Evolutionary conservation across 2,329 filamentous ascomycete species (phyloP).

Genomic region (Waltergamsia citrina): DNA sequence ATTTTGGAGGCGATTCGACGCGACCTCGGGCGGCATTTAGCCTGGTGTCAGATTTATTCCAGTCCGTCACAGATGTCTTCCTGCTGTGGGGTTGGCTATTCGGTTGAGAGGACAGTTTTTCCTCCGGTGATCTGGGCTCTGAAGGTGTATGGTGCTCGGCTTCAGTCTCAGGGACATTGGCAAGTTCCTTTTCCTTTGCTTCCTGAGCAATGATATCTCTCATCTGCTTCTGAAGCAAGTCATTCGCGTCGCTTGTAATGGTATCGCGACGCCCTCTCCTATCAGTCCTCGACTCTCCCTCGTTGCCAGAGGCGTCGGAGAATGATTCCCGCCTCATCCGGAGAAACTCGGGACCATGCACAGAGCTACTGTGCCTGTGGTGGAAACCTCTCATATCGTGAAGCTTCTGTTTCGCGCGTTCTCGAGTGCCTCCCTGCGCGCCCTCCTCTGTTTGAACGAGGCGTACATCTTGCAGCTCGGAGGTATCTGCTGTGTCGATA

Average conservation of each 20-base stretch:
- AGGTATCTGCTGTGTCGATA: background rate
- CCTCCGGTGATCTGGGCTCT: background rate
- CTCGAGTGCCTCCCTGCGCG: conserved; percentile 42
- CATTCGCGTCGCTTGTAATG: conserved; percentile 35
- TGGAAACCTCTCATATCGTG: conserved; percentile 44
- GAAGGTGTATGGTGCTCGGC: conserved; percentile 13
- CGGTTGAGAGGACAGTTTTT: conserved; percentile 9
- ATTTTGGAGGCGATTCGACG: conserved; percentile 11
- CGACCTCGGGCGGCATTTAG: conserved; percentile 10
- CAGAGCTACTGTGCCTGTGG: conserved; percentile 41
- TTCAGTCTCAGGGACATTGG: conserved; percentile 20
- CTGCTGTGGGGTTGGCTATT: conserved; percentile 22
- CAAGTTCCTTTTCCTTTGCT: conserved; percentile 30
- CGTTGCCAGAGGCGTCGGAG: conserved; percentile 53
- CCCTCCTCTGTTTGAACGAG: conserved; percentile 20
- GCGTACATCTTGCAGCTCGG: conserved; percentile 1
- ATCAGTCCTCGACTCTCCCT: conserved; percentile 26
- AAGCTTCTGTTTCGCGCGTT: conserved; percentile 51
- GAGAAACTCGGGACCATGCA: conserved; percentile 41
- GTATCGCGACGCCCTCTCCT: conserved; percentile 32
- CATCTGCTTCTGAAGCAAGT: conserved; percentile 53
- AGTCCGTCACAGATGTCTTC: conserved; percentile 25
- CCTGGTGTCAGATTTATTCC: conserved; percentile 28
- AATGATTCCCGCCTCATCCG: conserved; percentile 30
- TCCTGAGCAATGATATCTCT: conserved; percentile 49